Conservation (phyloP, 768 basidiomycete species). For the Sporobolomyces phaffii region DNA sequence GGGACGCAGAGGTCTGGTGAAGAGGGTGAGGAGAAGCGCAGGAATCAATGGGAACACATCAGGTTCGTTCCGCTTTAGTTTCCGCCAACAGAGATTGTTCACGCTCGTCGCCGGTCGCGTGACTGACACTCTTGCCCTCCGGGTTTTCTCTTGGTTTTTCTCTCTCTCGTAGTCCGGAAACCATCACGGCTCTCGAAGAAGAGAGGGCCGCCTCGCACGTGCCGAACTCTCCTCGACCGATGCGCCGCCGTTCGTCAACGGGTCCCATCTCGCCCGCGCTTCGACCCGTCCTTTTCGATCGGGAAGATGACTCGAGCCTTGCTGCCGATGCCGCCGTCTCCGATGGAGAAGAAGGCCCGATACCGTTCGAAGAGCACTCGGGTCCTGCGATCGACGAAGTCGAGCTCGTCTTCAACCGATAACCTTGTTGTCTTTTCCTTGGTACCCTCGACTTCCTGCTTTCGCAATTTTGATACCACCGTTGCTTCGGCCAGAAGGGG, state of each 20-base stretch:
- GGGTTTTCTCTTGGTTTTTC: background rate
- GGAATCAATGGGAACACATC: constrained; percentile 41
- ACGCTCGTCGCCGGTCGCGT: background rate
- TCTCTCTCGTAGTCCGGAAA: constrained; percentile 38
- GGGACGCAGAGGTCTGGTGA: constrained; percentile 26
- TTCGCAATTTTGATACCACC: no score
- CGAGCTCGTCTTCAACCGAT: constrained; percentile 34
- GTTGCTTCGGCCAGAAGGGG: no score
- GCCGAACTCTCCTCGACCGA: constrained; percentile 36
- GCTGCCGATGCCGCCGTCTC: background rate
- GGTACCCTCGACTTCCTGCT: no score
- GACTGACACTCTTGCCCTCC: no score
- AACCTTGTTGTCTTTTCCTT: background rate
- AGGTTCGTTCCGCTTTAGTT: constrained; percentile 31
- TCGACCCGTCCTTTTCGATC: constrained; percentile 39
- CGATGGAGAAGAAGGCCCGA: constrained; percentile 32
- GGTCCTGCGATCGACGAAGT: constrained; percentile 40
- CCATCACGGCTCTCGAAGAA: constrained; percentile 41
- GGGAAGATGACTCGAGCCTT: constrained; percentile 32
- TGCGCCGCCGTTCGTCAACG: constrained; percentile 33
- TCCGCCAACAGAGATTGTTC: background rate
- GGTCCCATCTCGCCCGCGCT: constrained; percentile 42
- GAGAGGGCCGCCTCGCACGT: constrained; percentile 28
- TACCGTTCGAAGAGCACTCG: constrained; percentile 19
- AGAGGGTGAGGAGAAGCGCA: constrained; percentile 21